Evolutionary conservation across 1,284 basidiomycete species (phyloP).

Genomic region (Puccinia horiana): DNA sequence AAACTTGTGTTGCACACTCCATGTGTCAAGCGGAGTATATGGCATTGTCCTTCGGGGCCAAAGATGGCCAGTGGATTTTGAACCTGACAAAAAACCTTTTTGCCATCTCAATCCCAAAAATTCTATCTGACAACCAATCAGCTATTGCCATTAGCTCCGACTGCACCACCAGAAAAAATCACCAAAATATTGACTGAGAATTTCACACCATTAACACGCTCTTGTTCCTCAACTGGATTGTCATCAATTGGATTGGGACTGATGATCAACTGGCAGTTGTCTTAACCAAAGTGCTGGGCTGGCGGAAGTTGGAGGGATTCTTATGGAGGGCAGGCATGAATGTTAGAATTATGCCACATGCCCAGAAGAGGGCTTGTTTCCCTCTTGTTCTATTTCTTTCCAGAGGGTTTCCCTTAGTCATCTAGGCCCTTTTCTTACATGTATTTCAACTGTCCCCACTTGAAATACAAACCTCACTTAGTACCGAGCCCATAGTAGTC

Average conservation of each 20-base stretch:
- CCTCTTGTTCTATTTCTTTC: no score
- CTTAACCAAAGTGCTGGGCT: not conserved
- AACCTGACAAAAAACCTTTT: not conserved
- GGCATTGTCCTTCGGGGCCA: conserved; percentile 7
- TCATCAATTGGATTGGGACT: not conserved
- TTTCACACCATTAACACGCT: conserved; percentile 6
- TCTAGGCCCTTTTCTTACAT: no score
- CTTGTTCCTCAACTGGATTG: not conserved
- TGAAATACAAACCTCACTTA: no score
- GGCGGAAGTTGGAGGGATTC: not conserved
- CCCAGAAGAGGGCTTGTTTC: no score
- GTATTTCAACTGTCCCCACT: no score
- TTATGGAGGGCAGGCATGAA: not conserved
- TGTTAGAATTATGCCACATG: no score
- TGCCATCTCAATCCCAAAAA: not conserved
- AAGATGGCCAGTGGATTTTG: not conserved
- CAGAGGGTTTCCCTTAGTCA: no score
- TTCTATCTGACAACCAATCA: not conserved
- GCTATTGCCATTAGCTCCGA: conserved; percentile 3
- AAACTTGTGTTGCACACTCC: conserved; percentile 11
- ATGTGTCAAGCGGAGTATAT: conserved; percentile 27
- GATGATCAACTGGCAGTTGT: conserved; percentile 1
- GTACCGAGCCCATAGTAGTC: no score
- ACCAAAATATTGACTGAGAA: not conserved
- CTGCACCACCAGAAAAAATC: not conserved